Evolutionary conservation across 768 basidiomycete genomes (phyloP).

Genomic region (Rhodotorula graminis): DNA sequence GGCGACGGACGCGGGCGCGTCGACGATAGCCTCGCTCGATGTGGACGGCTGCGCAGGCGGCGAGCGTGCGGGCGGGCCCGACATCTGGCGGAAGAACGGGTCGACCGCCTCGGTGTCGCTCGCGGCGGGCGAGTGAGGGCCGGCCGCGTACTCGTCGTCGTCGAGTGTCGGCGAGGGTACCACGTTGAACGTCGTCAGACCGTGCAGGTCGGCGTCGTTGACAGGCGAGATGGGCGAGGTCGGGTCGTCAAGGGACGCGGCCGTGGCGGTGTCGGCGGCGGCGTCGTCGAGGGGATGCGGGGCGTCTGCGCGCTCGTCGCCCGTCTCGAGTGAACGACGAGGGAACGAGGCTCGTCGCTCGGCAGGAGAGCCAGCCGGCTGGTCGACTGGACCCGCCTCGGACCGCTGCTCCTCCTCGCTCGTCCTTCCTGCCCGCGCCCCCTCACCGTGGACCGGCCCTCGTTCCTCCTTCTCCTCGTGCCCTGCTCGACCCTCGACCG

Average conservation of each 20-base stretch:
- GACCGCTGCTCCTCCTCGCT: too few species aligned
- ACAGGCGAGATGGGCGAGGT: conserved; percentile 15
- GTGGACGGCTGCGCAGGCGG: background rate
- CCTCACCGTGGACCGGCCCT: too few species aligned
- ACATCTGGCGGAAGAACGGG: conserved; percentile 11
- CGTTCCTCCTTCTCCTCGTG: background rate
- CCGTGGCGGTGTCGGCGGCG: background rate
- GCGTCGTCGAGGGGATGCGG: background rate
- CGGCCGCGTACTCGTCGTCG: background rate
- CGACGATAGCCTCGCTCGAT: background rate
- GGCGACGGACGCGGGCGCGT: too few species aligned
- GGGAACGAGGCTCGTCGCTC: too few species aligned
- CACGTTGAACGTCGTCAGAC: background rate
- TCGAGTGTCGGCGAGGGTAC: background rate
- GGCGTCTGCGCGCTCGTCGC: too few species aligned
- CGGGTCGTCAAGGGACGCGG: background rate
- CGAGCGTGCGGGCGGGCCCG: background rate
- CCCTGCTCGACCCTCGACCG: background rate
- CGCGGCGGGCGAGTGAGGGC: background rate
- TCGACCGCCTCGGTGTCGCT: conserved; percentile 29
- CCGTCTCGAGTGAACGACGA: too few species aligned
- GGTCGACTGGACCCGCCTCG: too few species aligned
- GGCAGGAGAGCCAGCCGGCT: too few species aligned
- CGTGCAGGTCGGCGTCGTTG: background rate
- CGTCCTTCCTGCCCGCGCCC: too few species aligned